Percentiles rank a stretch among this genome's conserved stretches.
Conservation (phyloP, 768 basidiomycete species). For the Lanmaoa rubissima region DNA sequence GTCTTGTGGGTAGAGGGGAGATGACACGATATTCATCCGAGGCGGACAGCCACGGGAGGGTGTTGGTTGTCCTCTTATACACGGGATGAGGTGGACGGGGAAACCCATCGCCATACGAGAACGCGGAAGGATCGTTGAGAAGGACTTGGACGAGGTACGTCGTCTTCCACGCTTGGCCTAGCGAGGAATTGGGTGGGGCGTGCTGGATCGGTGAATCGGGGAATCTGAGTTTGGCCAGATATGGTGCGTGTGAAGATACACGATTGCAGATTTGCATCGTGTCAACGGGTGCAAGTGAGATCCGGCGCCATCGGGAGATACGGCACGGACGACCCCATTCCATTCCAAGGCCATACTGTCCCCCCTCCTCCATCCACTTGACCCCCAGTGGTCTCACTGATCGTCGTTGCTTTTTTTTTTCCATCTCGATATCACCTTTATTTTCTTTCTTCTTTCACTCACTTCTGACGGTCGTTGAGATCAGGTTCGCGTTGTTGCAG, state of each 20-base stretch:
- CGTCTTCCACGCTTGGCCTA: slow-evolving; percentile 9
- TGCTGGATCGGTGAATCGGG: slow-evolving; percentile 31
- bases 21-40: slow-evolving; percentile 6
- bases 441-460: not conserved
- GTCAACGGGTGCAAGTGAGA: slow-evolving; percentile 32
- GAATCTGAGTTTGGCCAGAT: slow-evolving; percentile 24
- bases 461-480: not conserved
- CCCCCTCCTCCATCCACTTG: slow-evolving; percentile 6
- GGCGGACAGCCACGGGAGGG: slow-evolving; percentile 23
- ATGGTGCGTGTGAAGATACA: slow-evolving; percentile 28
- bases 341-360: slow-evolving; percentile 7
- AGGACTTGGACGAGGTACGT: slow-evolving; percentile 15
- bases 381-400: not conserved
- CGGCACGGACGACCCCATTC: slow-evolving; percentile 39
- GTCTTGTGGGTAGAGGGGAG: slow-evolving; percentile 29
- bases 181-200: not conserved
- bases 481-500: not conserved
- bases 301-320: slow-evolving; percentile 73
- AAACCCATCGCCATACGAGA: slow-evolving; percentile 9
- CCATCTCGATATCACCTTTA: slow-evolving; percentile 4
- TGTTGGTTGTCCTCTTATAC: slow-evolving; percentile 19
- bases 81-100: not conserved
- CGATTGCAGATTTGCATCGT: slow-evolving; percentile 32
- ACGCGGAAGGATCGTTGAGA: slow-evolving; percentile 3
- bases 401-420: slow-evolving; percentile 19